These are phyloP conservation scores for Phytophthora citricola DNA, from an alignment of 352 stramenopile genomes.

Conservation along the genomic window DNA sequence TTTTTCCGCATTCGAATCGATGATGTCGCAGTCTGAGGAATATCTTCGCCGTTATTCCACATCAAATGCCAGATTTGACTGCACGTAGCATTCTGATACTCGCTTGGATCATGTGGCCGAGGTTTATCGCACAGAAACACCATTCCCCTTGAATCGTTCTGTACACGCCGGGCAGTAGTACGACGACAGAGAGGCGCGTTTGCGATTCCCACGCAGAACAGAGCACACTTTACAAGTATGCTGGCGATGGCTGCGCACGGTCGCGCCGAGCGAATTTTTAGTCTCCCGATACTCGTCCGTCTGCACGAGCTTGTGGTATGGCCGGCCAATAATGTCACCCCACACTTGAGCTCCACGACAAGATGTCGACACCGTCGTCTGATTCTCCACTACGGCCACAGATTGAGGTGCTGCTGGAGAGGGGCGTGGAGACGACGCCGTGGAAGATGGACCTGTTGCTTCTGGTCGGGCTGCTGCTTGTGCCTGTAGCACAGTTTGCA, in stretches of 20 bases:
- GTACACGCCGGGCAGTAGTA: constrained; percentile 40
- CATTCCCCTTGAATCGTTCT: constrained; percentile 27
- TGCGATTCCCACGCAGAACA: constrained; percentile 32
- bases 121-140: constrained; percentile 41
- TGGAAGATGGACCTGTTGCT: neutral
- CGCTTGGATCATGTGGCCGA: constrained; percentile 23
- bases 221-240: constrained; percentile 47
- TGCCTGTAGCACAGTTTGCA: constrained; percentile 26
- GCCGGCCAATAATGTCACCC: constrained; percentile 32
- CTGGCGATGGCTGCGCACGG: constrained; percentile 34
- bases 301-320: constrained; percentile 34
- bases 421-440: neutral
- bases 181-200: constrained; percentile 31
- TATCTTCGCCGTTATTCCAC: constrained; percentile 35
- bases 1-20: constrained; percentile 40
- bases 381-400: constrained; percentile 6
- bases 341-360: constrained; percentile 33
- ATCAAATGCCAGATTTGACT: constrained; percentile 47
- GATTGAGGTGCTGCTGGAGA: neutral
- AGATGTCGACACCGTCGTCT: neutral
- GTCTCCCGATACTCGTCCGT: constrained; percentile 37
- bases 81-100: constrained; percentile 36
- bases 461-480: constrained; percentile 1
- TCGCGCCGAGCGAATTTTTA: constrained; percentile 17
- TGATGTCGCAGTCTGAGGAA: constrained; percentile 24